These are phyloP conservation scores for Monosporozyma servazzii DNA, from an alignment of 805 yeast genomes.

Conservation along the genomic window DNA sequence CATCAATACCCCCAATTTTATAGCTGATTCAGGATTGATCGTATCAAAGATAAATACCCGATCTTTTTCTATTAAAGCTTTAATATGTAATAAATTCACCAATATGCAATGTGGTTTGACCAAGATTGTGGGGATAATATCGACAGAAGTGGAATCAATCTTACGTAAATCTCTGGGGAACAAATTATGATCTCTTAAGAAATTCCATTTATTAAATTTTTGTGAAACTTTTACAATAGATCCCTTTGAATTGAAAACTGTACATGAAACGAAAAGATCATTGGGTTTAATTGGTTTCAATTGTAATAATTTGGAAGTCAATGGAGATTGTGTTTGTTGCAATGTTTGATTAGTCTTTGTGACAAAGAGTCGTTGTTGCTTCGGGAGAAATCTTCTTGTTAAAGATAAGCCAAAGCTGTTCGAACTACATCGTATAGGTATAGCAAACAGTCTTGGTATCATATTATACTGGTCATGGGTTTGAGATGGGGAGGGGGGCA, in stretches of 20 bases:
- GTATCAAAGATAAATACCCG: slow-evolving; percentile 77
- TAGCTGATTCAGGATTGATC: slow-evolving; percentile 43
- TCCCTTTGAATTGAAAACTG: slow-evolving; percentile 70
- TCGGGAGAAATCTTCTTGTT: neutral
- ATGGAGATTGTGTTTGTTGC: neutral
- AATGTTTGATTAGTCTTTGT: neutral
- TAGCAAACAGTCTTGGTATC: neutral
- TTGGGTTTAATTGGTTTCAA: slow-evolving; percentile 33
- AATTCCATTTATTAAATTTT: slow-evolving; percentile 67
- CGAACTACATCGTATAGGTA: neutral
- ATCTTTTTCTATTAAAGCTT: slow-evolving; percentile 79
- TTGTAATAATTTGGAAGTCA: slow-evolving; percentile 12
- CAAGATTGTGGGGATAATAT: slow-evolving; percentile 82
- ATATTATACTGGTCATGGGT: neutral
- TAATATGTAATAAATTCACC: slow-evolving; percentile 75
- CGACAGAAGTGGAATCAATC: slow-evolving; percentile 62
- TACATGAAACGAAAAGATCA: slow-evolving; percentile 57
- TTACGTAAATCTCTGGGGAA: slow-evolving; percentile 84
- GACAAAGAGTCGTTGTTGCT: neutral
- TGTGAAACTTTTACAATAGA: slow-evolving; percentile 69
- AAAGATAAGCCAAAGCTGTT: neutral
- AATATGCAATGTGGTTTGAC: slow-evolving; percentile 70
- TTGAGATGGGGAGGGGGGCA: neutral
- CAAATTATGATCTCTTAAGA: slow-evolving; percentile 62
- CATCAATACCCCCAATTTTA: slow-evolving; percentile 65